A percentile compares a stretch with the other conserved stretches of the same genome.
phyloP scores from a whole-genome alignment of 441 rosid genomes.

The Hura crepitans region DNA sequence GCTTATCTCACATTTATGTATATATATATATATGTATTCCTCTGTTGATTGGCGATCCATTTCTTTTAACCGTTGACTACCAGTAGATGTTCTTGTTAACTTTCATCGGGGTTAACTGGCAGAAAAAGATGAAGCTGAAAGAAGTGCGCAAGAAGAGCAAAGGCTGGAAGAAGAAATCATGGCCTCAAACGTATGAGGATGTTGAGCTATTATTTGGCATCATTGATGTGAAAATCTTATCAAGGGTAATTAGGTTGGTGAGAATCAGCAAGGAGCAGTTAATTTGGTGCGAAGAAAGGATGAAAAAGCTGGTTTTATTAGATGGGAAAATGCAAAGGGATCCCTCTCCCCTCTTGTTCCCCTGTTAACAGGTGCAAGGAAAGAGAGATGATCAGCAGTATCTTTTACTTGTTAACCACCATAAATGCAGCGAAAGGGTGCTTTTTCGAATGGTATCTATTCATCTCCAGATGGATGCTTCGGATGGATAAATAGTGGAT shows the following conservation, averaged over 20 bases:
- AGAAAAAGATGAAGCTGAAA: slow-evolving; percentile 71
- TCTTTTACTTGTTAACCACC: too few relatives aligned
- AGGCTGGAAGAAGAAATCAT: slow-evolving; percentile 73
- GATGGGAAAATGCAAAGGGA: slow-evolving; percentile 70
- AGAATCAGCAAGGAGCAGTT: slow-evolving; percentile 73
- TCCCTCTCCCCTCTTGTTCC: slow-evolving; percentile 77
- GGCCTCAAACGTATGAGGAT: slow-evolving; percentile 68
- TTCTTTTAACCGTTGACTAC: neutral
- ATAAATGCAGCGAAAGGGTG: too few relatives aligned
- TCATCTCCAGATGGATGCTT: neutral
- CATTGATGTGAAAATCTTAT: slow-evolving; percentile 57
- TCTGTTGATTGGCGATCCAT: neutral
- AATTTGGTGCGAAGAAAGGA: slow-evolving; percentile 94
- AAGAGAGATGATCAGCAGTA: neutral
- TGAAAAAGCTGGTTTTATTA: slow-evolving; percentile 61
- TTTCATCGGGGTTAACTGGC: slow-evolving; percentile 20
- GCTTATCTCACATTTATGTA: too few relatives aligned
- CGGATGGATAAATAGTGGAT: neutral
- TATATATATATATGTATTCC: neutral
- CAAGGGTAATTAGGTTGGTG: slow-evolving; percentile 67
- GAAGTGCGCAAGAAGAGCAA: slow-evolving; percentile 63
- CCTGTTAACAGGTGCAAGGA: slow-evolving; percentile 42
- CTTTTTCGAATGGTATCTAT: neutral
- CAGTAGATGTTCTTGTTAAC: neutral
- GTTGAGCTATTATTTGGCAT: slow-evolving; percentile 64